These are phyloP conservation scores for Fusarium vanettenii DNA, from an alignment of 2,329 filamentous ascomycete species.

Conservation along the genomic window DNA sequence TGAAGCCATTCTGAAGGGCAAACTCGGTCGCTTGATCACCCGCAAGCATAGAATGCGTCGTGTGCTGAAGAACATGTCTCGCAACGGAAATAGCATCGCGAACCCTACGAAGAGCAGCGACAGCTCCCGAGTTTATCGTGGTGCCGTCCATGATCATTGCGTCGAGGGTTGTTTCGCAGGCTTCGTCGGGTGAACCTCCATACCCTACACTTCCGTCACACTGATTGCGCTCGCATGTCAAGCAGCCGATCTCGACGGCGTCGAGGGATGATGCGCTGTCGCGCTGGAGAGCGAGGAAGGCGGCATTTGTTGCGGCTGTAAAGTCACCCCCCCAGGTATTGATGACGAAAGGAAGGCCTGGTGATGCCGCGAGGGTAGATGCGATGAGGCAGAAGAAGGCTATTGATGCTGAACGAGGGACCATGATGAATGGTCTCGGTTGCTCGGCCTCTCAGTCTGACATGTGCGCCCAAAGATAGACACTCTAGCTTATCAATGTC, in stretches of 20 bases:
- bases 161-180: conserved; percentile 68
- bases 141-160: conserved; percentile 69
- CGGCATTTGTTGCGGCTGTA: conserved; percentile 62
- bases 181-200: conserved; percentile 66
- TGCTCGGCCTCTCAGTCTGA: background rate
- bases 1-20: conserved; percentile 63
- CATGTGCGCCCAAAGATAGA: background rate
- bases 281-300: conserved; percentile 53
- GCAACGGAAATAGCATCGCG: conserved; percentile 62
- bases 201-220: conserved; percentile 67
- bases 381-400: conserved; percentile 24
- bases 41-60: conserved; percentile 62
- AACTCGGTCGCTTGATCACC: conserved; percentile 66
- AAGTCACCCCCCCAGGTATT: conserved; percentile 68
- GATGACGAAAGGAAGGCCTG: conserved; percentile 61
- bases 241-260: conserved; percentile 63
- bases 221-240: conserved; percentile 62
- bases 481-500: background rate
- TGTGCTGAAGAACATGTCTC: conserved; percentile 62
- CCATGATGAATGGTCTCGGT: conserved; percentile 9
- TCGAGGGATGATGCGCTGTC: conserved; percentile 56
- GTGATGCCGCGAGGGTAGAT: conserved; percentile 41
- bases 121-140: conserved; percentile 65
- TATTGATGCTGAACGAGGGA: background rate
- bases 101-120: conserved; percentile 62